A percentile compares a stretch with the other conserved stretches of the same genome.
Conservation (phyloP, 176 grass and related monocot species). For the Coix lacrymajobi region DNA sequence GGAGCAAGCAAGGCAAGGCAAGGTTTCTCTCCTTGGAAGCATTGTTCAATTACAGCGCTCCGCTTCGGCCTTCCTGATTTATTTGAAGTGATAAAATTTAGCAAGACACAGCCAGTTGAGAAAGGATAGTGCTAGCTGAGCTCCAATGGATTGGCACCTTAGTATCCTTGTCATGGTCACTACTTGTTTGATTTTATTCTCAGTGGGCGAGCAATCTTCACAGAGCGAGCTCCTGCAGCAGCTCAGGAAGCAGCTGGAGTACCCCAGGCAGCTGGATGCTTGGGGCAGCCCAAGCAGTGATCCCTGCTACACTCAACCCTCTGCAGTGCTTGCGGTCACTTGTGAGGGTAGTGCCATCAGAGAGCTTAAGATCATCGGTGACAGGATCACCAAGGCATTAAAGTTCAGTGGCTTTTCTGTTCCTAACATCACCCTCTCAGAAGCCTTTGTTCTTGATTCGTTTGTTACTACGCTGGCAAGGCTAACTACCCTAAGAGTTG, state of each 20-base stretch:
- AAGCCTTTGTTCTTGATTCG: conserved; percentile 71
- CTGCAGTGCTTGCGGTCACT: conserved; percentile 32
- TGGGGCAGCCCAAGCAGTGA: conserved; percentile 49
- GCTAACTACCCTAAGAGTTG: conserved; percentile 53
- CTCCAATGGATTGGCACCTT: conserved; percentile 49
- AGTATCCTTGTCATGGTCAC: conserved; percentile 30
- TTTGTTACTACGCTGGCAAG: conserved; percentile 81
- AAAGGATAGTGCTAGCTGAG: background rate
- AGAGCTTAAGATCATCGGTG: conserved; percentile 76
- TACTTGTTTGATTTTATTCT: conserved; percentile 57
- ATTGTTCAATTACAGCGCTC: background rate
- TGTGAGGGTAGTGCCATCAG: conserved; percentile 59
- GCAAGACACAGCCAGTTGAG: background rate
- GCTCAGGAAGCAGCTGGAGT: conserved; percentile 79
- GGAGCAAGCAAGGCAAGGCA: background rate
- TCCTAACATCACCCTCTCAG: conserved; percentile 59
- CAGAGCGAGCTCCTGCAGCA: conserved; percentile 69
- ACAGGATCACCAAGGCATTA: conserved; percentile 55
- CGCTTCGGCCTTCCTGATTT: background rate
- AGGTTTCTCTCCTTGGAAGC: background rate
- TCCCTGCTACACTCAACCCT: conserved; percentile 52
- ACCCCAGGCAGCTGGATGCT: conserved; percentile 66
- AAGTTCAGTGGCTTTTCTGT: conserved; percentile 63
- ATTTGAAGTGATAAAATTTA: background rate
- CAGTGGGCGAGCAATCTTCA: conserved; percentile 50